These are phyloP conservation scores for Cryptomeria japonica DNA, from an alignment of 75 land plant species.

Conservation along the genomic window DNA sequence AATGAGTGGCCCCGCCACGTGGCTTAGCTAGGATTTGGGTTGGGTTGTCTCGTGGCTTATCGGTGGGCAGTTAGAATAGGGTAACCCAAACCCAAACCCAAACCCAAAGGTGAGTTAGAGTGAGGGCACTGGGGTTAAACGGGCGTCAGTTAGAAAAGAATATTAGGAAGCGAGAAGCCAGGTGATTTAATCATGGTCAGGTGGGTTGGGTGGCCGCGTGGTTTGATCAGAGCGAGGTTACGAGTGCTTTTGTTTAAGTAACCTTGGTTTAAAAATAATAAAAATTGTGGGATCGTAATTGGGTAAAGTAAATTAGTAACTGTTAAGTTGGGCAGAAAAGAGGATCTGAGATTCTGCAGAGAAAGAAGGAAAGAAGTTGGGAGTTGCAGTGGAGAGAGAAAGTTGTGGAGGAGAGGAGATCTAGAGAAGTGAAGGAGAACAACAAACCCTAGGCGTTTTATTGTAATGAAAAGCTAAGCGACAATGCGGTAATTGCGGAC, in stretches of 20 bases:
- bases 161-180: no score
- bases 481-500: neutral
- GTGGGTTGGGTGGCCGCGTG: no score
- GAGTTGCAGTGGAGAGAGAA: neutral
- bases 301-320: neutral
- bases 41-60: no score
- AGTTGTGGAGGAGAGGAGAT: neutral
- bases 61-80: no score
- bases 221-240: neutral
- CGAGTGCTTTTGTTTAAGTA: neutral
- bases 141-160: no score
- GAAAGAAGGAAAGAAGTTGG: neutral
- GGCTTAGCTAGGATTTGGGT: no score
- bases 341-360: neutral
- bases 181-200: no score
- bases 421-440: neutral
- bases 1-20: no score
- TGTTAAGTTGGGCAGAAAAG: neutral
- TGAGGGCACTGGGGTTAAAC: no score
- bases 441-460: conserved; percentile 3
- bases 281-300: neutral
- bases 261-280: neutral
- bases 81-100: no score
- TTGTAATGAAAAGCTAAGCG: neutral
- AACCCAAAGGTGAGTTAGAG: no score